phyloP scores from a whole-genome alignment of 2,329 filamentous ascomycete species.

The Stagonosporopsis chrysanthemi region DNA sequence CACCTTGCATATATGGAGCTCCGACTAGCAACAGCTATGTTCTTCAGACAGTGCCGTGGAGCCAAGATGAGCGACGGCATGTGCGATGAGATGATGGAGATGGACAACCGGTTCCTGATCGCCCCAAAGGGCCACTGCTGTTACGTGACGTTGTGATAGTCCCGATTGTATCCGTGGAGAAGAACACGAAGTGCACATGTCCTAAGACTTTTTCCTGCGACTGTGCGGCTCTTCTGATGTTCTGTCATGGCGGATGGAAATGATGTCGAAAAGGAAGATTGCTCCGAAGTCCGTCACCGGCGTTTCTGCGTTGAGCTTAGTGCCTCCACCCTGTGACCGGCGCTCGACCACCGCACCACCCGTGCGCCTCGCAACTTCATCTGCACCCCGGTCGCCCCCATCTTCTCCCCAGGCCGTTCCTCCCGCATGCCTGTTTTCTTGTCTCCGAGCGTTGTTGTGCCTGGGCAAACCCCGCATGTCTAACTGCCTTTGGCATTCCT shows the following conservation, averaged over 20 bases:
- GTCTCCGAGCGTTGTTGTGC: slow-evolving; percentile 10
- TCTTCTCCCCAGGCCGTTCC: slow-evolving; percentile 13
- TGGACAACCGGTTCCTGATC: slow-evolving; percentile 53
- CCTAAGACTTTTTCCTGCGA: neutral
- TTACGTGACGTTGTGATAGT: slow-evolving; percentile 36
- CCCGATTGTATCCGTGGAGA: neutral
- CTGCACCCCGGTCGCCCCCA: slow-evolving; percentile 9
- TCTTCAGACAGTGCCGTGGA: slow-evolving; percentile 57
- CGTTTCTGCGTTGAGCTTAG: neutral
- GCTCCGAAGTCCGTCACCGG: slow-evolving; percentile 11
- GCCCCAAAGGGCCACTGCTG: slow-evolving; percentile 52
- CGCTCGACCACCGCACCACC: slow-evolving; percentile 8
- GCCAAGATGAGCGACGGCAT: slow-evolving; percentile 31
- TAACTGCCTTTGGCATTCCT: slow-evolving; percentile 12
- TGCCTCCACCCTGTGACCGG: neutral
- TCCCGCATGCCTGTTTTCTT: slow-evolving; percentile 17
- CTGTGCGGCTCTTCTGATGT: slow-evolving; percentile 3
- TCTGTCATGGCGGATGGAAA: slow-evolving; percentile 12
- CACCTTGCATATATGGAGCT: slow-evolving; percentile 69
- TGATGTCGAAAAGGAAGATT: slow-evolving; percentile 7
- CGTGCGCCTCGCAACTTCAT: slow-evolving; percentile 2
- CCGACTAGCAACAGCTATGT: slow-evolving; percentile 57
- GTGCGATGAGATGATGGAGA: slow-evolving; percentile 49
- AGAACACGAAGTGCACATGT: slow-evolving; percentile 1
- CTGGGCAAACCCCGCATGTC: slow-evolving; percentile 13